These are phyloP conservation scores for Colletotrichum camelliae DNA, from an alignment of 2,329 filamentous ascomycete genomes.

Conservation along the genomic window DNA sequence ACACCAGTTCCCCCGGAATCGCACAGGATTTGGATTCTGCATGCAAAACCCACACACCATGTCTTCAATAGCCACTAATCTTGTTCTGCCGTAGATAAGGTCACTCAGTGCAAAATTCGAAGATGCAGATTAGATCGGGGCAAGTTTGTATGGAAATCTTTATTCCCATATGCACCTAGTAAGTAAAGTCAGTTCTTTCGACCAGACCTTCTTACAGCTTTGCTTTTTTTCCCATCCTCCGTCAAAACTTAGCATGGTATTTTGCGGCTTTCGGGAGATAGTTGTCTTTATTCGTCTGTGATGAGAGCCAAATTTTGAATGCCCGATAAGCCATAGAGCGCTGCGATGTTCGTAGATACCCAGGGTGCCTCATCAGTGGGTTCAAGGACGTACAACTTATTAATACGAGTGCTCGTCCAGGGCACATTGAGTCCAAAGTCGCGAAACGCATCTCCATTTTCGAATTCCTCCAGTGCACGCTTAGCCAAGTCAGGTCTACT, in stretches of 20 bases:
- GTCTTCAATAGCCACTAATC: background rate
- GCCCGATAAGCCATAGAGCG: constrained; percentile 61
- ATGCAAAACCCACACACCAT: too few species aligned
- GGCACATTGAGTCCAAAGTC: constrained; percentile 28
- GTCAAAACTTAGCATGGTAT: too few species aligned
- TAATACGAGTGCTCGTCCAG: constrained; percentile 43
- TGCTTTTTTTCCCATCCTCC: too few species aligned
- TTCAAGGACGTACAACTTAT: constrained; percentile 47
- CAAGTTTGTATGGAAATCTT: too few species aligned
- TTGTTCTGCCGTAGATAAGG: background rate
- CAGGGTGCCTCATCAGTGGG: constrained; percentile 61
- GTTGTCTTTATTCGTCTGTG: background rate
- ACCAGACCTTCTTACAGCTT: too few species aligned
- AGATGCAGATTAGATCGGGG: background rate
- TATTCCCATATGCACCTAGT: too few species aligned
- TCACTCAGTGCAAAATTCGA: background rate
- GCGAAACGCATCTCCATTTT: constrained; percentile 47
- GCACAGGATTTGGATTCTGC: background rate
- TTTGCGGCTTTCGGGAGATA: too few species aligned
- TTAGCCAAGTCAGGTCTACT: constrained; percentile 51
- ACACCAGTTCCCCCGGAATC: background rate
- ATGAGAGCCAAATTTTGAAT: constrained; percentile 59
- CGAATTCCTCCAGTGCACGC: constrained; percentile 61
- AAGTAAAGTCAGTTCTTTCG: too few species aligned
- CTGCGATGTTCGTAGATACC: constrained; percentile 62